These are phyloP conservation scores for Saccharum officinarum DNA, from an alignment of 176 grass and related monocot genomes.

Conservation along the genomic window DNA sequence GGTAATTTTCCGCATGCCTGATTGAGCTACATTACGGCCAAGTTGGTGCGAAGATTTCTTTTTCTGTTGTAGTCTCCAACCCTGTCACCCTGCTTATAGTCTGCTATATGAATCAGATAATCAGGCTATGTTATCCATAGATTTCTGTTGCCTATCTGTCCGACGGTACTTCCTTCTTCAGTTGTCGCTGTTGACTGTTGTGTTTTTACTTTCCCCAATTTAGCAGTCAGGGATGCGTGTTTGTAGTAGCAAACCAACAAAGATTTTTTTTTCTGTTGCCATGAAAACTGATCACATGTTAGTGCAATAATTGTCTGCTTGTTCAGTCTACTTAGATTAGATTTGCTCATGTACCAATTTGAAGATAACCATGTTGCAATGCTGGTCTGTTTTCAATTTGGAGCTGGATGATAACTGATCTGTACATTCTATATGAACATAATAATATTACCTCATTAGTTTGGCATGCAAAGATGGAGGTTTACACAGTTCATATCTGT, in stretches of 20 bases:
- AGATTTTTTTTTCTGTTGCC: not conserved
- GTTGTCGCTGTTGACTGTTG: not conserved
- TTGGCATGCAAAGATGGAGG: not conserved
- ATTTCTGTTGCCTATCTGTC: not conserved
- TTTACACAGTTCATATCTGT: not conserved
- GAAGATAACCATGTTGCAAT: not conserved
- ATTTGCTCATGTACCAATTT: not conserved
- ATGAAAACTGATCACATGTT: not conserved
- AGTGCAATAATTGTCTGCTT: not conserved
- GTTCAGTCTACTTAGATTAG: not conserved
- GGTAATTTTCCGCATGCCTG: conserved; percentile 22
- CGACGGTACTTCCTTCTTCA: not conserved
- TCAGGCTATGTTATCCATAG: not conserved
- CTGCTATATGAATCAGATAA: not conserved
- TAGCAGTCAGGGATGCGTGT: not conserved
- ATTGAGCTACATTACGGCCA: not conserved
- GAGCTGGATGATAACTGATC: not conserved
- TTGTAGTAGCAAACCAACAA: not conserved
- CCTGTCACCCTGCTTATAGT: not conserved
- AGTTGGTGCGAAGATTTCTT: not conserved
- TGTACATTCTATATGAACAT: not conserved
- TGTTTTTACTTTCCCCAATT: not conserved
- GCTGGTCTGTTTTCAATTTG: not conserved
- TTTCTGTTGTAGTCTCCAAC: not conserved
- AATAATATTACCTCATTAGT: not conserved